These are phyloP conservation scores for Triangularia setosa DNA, from an alignment of 2,329 filamentous ascomycete species.

Conservation along the genomic window DNA sequence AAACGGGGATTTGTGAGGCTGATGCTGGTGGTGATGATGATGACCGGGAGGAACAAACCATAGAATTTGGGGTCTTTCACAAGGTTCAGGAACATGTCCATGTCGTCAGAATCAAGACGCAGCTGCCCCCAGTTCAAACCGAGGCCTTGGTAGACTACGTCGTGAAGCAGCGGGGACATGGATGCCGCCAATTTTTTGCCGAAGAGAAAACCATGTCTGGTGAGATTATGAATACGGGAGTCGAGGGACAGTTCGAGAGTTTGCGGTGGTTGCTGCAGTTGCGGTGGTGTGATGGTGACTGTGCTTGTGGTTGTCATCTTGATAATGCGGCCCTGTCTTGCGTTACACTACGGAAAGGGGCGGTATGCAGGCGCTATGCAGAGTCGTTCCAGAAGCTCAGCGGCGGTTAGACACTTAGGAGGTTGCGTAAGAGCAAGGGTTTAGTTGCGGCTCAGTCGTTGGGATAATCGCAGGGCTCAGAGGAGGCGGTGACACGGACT, in stretches of 20 bases:
- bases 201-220: conserved; percentile 53
- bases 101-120: conserved; percentile 50
- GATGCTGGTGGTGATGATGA: neutral
- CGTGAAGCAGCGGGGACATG: conserved; percentile 52
- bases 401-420: neutral
- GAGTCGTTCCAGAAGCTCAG: conserved; percentile 2
- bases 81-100: conserved; percentile 47
- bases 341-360: neutral
- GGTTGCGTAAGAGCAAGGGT: neutral
- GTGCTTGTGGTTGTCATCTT: neutral
- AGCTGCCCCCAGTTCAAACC: conserved; percentile 49
- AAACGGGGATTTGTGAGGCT: neutral
- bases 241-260: conserved; percentile 7
- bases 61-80: conserved; percentile 58
- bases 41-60: conserved; percentile 39
- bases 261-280: conserved; percentile 5
- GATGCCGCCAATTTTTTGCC: conserved; percentile 54
- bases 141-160: conserved; percentile 49
- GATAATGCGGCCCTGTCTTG: neutral
- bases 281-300: neutral
- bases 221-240: conserved; percentile 29
- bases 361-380: neutral
- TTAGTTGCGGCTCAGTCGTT: neutral
- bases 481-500: neutral
- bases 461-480: neutral